These are phyloP conservation scores for Neodidymelliopsis sp. DNA, from an alignment of 2,329 filamentous ascomycete species.

Conservation along the genomic window DNA sequence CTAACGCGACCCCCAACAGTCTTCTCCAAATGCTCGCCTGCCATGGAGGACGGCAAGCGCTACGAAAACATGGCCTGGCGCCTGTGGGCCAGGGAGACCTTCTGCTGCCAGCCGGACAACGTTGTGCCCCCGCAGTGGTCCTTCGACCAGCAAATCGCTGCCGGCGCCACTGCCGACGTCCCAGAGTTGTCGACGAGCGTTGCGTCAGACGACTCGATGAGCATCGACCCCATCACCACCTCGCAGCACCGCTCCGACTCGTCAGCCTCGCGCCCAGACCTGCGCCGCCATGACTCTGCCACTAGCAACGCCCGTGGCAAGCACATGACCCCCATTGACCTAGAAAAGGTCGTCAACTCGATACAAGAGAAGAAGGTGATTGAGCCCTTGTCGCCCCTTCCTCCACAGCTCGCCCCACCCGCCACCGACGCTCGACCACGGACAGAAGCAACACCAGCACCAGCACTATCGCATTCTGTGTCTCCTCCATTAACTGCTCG, in stretches of 20 bases:
- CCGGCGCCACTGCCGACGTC: conserved; percentile 37
- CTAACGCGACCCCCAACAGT: conserved; percentile 62
- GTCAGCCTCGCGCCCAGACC: conserved; percentile 68
- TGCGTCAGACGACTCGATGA: conserved; percentile 53
- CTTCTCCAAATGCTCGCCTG: conserved; percentile 92
- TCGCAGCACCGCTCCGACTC: conserved; percentile 54
- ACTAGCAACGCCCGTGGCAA: conserved; percentile 75
- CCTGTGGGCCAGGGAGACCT: conserved; percentile 91
- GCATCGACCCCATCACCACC: conserved; percentile 52
- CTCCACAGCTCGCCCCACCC: conserved; percentile 47
- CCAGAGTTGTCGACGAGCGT: conserved; percentile 58
- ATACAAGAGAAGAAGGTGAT: conserved; percentile 85
- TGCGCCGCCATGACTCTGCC: conserved; percentile 75
- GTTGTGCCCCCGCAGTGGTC: conserved; percentile 43
- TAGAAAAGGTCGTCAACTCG: conserved; percentile 92
- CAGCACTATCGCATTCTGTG: conserved; percentile 51
- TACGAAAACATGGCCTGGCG: conserved; percentile 95
- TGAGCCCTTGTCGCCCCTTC: conserved; percentile 61
- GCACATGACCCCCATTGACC: conserved; percentile 89
- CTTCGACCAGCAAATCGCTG: conserved; percentile 40
- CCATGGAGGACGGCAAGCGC: conserved; percentile 88
- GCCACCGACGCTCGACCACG: conserved; percentile 11
- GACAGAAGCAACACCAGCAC: conserved; percentile 20
- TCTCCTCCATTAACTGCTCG: conserved; percentile 52
- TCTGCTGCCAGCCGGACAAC: conserved; percentile 77